Conservation (phyloP, 208 protist species). For the Crithidia mellificae region DNA sequence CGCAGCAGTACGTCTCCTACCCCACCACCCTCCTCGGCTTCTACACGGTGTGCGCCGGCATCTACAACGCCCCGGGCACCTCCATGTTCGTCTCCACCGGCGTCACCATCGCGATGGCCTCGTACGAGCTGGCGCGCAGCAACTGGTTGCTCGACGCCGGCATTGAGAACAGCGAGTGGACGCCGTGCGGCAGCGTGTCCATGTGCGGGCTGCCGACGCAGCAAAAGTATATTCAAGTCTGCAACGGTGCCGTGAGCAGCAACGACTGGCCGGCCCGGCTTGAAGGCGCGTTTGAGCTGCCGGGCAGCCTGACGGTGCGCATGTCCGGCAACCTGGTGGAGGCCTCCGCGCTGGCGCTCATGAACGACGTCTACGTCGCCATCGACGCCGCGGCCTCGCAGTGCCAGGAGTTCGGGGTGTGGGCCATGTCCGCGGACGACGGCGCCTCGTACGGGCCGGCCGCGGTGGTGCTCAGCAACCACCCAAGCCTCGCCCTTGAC, state of each 20-base stretch:
- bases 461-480: constrained; percentile 45
- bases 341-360: constrained; percentile 32
- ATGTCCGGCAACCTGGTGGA: constrained; percentile 35
- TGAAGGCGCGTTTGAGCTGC: constrained; percentile 38
- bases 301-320: constrained; percentile 35
- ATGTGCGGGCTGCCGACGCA: constrained; percentile 39
- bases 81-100: constrained; percentile 46
- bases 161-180: constrained; percentile 38
- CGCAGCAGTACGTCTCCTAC: constrained; percentile 26
- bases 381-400: constrained; percentile 37
- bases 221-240: constrained; percentile 41
- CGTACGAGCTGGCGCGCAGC: constrained; percentile 33
- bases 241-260: constrained; percentile 30
- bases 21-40: constrained; percentile 32
- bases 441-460: constrained; percentile 36
- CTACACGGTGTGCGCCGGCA: constrained; percentile 45
- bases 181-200: constrained; percentile 40
- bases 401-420: constrained; percentile 41
- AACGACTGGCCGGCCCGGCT: constrained; percentile 45
- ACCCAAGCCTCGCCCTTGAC: constrained; percentile 39
- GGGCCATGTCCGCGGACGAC: constrained; percentile 39
- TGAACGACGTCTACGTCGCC: constrained; percentile 42
- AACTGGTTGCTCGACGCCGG: constrained; percentile 45
- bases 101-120: constrained; percentile 23
- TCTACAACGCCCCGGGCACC: constrained; percentile 30